A percentile compares a stretch with the other conserved stretches of the same genome.
These are phyloP conservation scores for Clonostachys rosea DNA, from an alignment of 2,329 filamentous ascomycete genomes.

Conservation along the genomic window DNA sequence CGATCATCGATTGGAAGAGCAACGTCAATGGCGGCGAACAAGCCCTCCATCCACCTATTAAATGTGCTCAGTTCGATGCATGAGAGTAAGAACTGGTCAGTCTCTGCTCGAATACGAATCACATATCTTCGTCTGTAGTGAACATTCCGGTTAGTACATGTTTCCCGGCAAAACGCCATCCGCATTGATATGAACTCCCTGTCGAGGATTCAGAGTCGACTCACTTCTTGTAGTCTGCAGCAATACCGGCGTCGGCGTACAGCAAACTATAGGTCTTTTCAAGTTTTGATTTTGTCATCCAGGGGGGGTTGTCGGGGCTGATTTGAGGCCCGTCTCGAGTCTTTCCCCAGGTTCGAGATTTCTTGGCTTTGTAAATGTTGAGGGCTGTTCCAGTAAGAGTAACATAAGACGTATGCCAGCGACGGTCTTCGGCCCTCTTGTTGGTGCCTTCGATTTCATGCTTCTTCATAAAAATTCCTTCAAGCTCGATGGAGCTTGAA, in stretches of 20 bases:
- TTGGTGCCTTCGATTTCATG: constrained; percentile 63
- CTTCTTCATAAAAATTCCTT: constrained; percentile 57
- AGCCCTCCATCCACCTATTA: constrained; percentile 62
- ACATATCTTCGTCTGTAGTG: constrained; percentile 52
- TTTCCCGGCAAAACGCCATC: neutral
- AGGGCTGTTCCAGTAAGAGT: constrained; percentile 65
- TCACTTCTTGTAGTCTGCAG: constrained; percentile 67
- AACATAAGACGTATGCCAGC: constrained; percentile 61
- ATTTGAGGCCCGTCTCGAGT: constrained; percentile 42
- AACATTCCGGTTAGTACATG: neutral
- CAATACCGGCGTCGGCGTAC: constrained; percentile 71
- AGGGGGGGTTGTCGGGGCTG: constrained; percentile 44
- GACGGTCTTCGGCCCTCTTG: constrained; percentile 55
- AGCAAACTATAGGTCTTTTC: constrained; percentile 67
- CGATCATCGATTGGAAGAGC: constrained; percentile 68
- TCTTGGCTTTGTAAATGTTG: constrained; percentile 59
- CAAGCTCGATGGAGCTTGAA: constrained; percentile 48
- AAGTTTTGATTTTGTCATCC: constrained; percentile 47
- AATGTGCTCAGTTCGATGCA: constrained; percentile 61
- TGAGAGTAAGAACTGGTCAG: constrained; percentile 69
- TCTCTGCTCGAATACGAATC: constrained; percentile 67
- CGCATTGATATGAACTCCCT: neutral
- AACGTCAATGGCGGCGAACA: constrained; percentile 72
- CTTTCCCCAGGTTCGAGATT: constrained; percentile 45
- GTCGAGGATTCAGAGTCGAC: constrained; percentile 14